Evolutionary conservation across 805 yeast genomes (phyloP), one percentile per base, ranked within the genome.

Genomic region (Saccharomycopsis fodiens): DNA sequence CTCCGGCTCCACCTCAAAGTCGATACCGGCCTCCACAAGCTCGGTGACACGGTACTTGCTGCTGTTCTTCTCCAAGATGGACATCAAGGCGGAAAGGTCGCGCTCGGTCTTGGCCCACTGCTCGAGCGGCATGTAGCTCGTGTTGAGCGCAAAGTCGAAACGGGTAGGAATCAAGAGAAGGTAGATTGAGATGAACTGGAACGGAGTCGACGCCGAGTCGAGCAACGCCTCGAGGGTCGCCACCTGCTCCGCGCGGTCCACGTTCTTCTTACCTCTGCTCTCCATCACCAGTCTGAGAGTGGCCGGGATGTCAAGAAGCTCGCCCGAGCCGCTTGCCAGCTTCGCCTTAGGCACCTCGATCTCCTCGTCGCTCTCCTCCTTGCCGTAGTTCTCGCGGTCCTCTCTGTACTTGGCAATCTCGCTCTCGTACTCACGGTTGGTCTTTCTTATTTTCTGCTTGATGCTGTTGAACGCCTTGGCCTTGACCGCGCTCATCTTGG

Each of bases 241-340:
- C 53, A 88, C 77, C 65, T 91, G 95, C 63, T 85, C 95, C 52
- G 61, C 63, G 53, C 81, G 78, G 63, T 91, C 96, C 52, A 87
- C 83, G 63, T 86, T 88, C 72, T 86, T 91, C 73, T 89, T 89
- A 71, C 98, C 98, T 68, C 98, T 82, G 41, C 88, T 73, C 65
- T 93, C 97, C 50, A 84, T 69, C 47, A 93, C 79, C 45, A 78
- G 65, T 61, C 82, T 76, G 61, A 93, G 72, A 30, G 84, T 77
- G 47, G 79, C 69, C 69, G 89, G 87, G 46, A 88, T 79, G 46
- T 69, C 73, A 15, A 67, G 70, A 47, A 57, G 61, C 42, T 59
- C 66, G n/a, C 57, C 63, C 20, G 61, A 67, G 17, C 59, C 59
- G 16, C 54, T 51, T 15, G 61, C 57, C n/a, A n/a, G 53, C 51